phyloP scores from a whole-genome alignment of 305 asterid species.

The Fraxinus velutina region DNA sequence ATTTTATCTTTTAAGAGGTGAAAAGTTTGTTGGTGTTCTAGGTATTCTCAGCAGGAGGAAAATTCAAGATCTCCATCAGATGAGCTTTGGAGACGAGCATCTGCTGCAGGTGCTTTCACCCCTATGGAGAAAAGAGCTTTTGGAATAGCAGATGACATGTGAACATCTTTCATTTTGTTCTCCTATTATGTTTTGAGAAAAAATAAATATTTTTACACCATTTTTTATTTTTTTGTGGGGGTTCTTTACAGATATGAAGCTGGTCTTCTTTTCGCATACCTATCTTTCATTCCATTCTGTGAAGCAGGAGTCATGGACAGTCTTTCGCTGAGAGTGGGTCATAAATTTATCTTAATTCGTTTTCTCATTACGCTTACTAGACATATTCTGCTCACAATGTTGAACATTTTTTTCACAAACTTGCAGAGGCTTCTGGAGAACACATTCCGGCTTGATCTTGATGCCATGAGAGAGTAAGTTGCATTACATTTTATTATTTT shows the following conservation, averaged over 20 bases:
- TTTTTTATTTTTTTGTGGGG: constrained; percentile 6
- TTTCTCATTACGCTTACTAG: constrained; percentile 1
- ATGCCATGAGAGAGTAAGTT: constrained; percentile 86
- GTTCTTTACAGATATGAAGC: constrained; percentile 75
- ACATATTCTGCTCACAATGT: constrained; percentile 6
- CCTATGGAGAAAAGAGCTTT: constrained; percentile 74
- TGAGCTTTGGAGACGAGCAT: constrained; percentile 87
- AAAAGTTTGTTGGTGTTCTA: constrained; percentile 31
- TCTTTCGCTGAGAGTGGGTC: constrained; percentile 70
- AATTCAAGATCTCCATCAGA: constrained; percentile 47
- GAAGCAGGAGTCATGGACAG: constrained; percentile 83
- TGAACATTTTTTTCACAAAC: constrained; percentile 16
- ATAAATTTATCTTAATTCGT: constrained; percentile 5
- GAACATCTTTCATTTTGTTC: constrained; percentile 12
- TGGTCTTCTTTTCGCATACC: constrained; percentile 74
- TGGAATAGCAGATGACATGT: constrained; percentile 98
- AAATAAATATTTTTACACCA: background rate
- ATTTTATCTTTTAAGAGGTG: constrained; percentile 10
- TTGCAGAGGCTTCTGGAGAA: constrained; percentile 87
- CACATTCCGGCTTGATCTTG: constrained; percentile 78
- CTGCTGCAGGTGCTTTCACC: constrained; percentile 69
- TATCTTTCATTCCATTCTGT: constrained; percentile 82
- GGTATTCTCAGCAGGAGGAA: constrained; percentile 64
- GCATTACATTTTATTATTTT: constrained; percentile 12
- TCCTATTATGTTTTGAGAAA: background rate